Conservation (phyloP, 495 filamentous ascomycete genomes). For the Aspergillus diversus region DNA sequence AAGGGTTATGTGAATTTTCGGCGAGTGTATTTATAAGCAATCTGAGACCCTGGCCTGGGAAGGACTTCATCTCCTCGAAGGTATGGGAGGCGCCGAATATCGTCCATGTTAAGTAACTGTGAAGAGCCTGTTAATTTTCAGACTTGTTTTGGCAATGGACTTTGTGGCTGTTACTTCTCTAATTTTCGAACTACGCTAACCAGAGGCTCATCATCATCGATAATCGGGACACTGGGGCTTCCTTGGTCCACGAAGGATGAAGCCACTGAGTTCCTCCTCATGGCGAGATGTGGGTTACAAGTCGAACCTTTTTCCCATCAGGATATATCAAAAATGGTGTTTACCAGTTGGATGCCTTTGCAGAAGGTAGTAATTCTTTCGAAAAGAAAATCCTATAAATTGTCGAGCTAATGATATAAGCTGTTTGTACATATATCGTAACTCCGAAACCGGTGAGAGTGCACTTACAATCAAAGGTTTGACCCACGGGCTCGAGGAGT, state of each 20-base stretch:
- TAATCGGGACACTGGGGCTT: conserved; percentile 57
- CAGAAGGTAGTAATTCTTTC: neutral
- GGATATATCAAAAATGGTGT: no score
- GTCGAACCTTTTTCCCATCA: neutral
- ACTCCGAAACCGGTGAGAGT: no score
- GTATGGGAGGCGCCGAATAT: conserved; percentile 68
- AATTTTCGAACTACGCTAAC: conserved; percentile 70
- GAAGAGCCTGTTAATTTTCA: conserved; percentile 4
- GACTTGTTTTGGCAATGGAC: neutral
- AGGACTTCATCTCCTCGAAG: conserved; percentile 79
- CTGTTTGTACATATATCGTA: no score
- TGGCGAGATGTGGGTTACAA: neutral
- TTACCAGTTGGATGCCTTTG: neutral
- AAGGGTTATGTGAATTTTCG: conserved; percentile 68
- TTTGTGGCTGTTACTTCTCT: conserved; percentile 53
- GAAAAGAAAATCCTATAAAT: no score
- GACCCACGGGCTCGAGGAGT: no score
- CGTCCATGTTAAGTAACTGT: conserved; percentile 66
- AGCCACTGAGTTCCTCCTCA: conserved; percentile 18
- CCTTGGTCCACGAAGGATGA: conserved; percentile 24
- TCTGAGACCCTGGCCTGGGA: conserved; percentile 64
- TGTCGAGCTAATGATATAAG: no score
- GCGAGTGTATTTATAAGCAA: conserved; percentile 68
- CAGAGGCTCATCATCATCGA: conserved; percentile 65
- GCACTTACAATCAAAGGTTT: no score